phyloP scores from a whole-genome alignment of 2,329 filamentous ascomycete species.

The Neonectria punicea region DNA sequence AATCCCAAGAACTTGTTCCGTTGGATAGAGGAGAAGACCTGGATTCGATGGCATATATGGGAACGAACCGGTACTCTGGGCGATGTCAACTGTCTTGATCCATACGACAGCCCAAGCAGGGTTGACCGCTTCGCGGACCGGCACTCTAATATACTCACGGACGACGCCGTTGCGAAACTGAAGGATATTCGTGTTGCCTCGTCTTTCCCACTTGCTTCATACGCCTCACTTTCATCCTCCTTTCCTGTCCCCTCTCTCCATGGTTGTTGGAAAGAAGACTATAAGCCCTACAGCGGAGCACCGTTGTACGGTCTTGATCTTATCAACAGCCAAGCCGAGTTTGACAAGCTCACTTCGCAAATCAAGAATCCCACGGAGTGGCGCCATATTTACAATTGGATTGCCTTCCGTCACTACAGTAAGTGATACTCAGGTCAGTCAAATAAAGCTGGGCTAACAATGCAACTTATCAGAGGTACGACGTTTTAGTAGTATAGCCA shows the following conservation, averaged over 20 bases:
- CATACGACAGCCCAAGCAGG: neutral
- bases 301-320: constrained; percentile 7
- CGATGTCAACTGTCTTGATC: neutral
- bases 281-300: neutral
- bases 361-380: neutral
- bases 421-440: neutral
- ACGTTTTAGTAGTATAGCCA: too few species aligned
- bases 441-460: neutral
- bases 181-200: neutral
- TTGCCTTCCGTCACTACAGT: neutral
- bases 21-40: constrained; percentile 15
- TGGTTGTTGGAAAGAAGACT: neutral
- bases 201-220: neutral
- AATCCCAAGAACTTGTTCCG: neutral
- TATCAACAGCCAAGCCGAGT: constrained; percentile 19
- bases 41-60: constrained; percentile 16
- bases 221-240: neutral
- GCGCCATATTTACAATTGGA: neutral
- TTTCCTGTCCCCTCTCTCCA: neutral
- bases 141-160: neutral
- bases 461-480: neutral
- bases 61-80: neutral
- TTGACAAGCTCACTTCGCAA: constrained; percentile 6
- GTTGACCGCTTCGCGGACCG: constrained; percentile 1
- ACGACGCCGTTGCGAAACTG: neutral